Conservation (phyloP, 2,329 filamentous ascomycete genomes). For the Davidsoniella neocaledoniae region DNA sequence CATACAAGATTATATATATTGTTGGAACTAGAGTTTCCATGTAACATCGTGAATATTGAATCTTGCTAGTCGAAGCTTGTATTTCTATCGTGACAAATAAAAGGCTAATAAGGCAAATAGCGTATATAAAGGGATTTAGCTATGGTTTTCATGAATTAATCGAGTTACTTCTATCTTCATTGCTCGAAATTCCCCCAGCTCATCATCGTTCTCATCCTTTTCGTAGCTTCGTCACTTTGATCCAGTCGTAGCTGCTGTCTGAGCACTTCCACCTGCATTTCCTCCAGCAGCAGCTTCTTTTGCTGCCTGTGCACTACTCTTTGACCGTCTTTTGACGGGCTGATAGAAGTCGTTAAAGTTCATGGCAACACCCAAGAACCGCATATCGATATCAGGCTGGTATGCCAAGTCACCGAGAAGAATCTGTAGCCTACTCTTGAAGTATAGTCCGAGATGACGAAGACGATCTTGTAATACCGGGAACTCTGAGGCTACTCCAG, state of each 20-base stretch:
- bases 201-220: no score
- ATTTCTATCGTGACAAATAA: no score
- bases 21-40: no score
- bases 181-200: no score
- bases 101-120: no score
- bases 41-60: no score
- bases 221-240: neutral
- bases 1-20: no score
- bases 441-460: slow-evolving; percentile 54
- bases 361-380: slow-evolving; percentile 92
- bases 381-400: slow-evolving; percentile 87
- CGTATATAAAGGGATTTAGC: no score
- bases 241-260: neutral
- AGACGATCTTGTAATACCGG: slow-evolving; percentile 61
- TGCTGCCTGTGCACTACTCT: slow-evolving; percentile 17
- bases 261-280: neutral
- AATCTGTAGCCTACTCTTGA: slow-evolving; percentile 59
- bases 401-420: slow-evolving; percentile 80
- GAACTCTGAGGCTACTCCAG: slow-evolving; percentile 48
- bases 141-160: no score
- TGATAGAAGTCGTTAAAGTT: slow-evolving; percentile 98
- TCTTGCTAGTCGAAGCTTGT: no score
- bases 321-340: slow-evolving; percentile 49
- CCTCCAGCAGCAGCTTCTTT: slow-evolving; percentile 4
- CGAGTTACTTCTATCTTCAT: no score